Conservation (phyloP, 2,329 filamentous ascomycete genomes). For the Diplocarpon mali region DNA sequence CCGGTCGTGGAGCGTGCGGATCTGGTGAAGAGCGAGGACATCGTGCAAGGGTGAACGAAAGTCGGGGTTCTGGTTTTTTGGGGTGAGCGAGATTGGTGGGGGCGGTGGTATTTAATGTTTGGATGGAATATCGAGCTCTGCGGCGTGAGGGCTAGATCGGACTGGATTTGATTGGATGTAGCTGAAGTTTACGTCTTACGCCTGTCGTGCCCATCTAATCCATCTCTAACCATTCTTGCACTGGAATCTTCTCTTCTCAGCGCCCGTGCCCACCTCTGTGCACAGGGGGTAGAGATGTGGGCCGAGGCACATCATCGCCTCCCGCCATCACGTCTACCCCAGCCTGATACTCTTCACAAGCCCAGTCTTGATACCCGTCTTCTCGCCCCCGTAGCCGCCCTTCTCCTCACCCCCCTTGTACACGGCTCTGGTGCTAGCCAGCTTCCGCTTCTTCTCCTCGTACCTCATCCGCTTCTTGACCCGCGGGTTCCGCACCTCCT, state of each 20-base stretch:
- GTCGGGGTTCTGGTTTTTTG: too few relatives aligned
- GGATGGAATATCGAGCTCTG: too few relatives aligned
- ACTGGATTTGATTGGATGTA: too few relatives aligned
- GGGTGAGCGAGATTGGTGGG: too few relatives aligned
- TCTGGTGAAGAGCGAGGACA: background rate
- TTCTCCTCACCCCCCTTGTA: slow-evolving; percentile 79
- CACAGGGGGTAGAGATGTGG: too few relatives aligned
- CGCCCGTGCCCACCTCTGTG: too few relatives aligned
- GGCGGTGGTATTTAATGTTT: too few relatives aligned
- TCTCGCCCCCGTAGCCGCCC: slow-evolving; percentile 81
- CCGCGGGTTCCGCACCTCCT: slow-evolving; percentile 87
- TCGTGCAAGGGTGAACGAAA: background rate
- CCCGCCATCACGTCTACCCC: slow-evolving; percentile 12
- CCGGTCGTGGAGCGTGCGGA: slow-evolving; percentile 9
- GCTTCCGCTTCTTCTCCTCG: slow-evolving; percentile 95
- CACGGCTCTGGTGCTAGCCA: slow-evolving; percentile 72
- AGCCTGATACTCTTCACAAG: slow-evolving; percentile 91
- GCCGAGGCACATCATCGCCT: background rate
- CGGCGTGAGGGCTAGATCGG: too few relatives aligned
- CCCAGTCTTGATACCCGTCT: slow-evolving; percentile 90
- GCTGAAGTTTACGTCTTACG: too few relatives aligned
- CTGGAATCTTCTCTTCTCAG: too few relatives aligned
- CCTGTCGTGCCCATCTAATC: too few relatives aligned
- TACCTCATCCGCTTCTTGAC: slow-evolving; percentile 98
- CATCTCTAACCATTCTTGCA: too few relatives aligned